A percentile compares a stretch with the other conserved stretches of the same genome.
These are phyloP conservation scores for Discostella pseudostelligera DNA, from an alignment of 108 stramenopile species.

Conservation along the genomic window DNA sequence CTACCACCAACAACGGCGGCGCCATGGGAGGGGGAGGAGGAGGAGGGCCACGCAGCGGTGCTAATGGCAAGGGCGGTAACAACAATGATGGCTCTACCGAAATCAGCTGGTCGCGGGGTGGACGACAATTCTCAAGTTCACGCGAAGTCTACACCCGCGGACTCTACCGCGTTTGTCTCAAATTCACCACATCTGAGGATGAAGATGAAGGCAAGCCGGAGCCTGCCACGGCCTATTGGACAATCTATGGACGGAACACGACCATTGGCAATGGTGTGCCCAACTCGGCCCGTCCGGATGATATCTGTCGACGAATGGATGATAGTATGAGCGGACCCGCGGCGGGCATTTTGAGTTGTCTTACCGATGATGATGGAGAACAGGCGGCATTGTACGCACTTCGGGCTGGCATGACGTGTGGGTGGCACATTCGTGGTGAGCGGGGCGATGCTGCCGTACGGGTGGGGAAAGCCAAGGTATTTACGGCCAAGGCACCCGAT, in stretches of 20 bases:
- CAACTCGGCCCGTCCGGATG: slow-evolving; percentile 70
- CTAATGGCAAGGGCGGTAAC: slow-evolving; percentile 4
- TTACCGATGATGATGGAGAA: slow-evolving; percentile 79
- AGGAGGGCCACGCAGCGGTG: slow-evolving; percentile 2
- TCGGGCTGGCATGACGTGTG: slow-evolving; percentile 78
- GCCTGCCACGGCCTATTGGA: slow-evolving; percentile 88
- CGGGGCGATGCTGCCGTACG: slow-evolving; percentile 86
- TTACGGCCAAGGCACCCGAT: slow-evolving; percentile 37
- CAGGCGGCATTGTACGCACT: slow-evolving; percentile 72
- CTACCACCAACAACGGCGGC: not conserved
- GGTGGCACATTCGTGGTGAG: slow-evolving; percentile 86
- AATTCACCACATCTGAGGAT: slow-evolving; percentile 91
- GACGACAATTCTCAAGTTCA: slow-evolving; percentile 74
- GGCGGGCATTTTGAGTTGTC: slow-evolving; percentile 68
- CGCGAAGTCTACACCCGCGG: slow-evolving; percentile 85
- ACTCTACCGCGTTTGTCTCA: slow-evolving; percentile 80
- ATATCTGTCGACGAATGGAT: slow-evolving; percentile 88
- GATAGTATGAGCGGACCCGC: slow-evolving; percentile 86
- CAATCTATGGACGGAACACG: slow-evolving; percentile 74
- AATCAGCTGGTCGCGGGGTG: slow-evolving; percentile 70
- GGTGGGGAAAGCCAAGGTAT: slow-evolving; percentile 85
- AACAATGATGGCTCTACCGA: slow-evolving; percentile 12
- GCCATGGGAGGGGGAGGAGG: slow-evolving; percentile 5
- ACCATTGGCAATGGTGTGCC: slow-evolving; percentile 86
- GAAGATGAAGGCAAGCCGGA: slow-evolving; percentile 92